Base-by-base conservation (phyloP, 257 asterid genomes). In the Primulina huaijiensis region DNA sequence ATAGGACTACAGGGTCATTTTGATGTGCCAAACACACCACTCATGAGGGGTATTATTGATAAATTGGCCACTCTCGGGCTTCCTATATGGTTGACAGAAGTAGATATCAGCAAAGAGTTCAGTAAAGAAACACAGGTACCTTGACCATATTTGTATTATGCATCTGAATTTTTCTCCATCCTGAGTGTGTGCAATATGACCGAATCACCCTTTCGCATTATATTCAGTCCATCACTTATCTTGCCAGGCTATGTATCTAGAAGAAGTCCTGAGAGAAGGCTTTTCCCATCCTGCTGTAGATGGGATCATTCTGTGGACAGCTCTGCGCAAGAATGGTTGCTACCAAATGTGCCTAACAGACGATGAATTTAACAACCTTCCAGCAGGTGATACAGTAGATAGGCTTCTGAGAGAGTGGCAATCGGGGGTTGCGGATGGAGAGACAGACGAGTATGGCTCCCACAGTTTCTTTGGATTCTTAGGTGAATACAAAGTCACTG, bases 311-410 rank as follows among this genome's bases (percentile, higher is more conserved):
- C 35, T 86, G 3, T 86, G 91, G 91, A 65, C 82, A 21, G 86
- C 91, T 27, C 55, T 81, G 8, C 65, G 74, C 65, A 68, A 75
- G 58, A 71, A 75, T 14, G 81, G 82, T 27, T 86, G 91, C 72
- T 86, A 83, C 74, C 81, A 78, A 75, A 86, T 86, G 91, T 86
- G 91, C 78, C 85, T 86, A 2, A 81, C 91, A 2, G 87, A 86
- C 64, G 62, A 64, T 1, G 69, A 76, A 14, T 77, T 86, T 27
- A 56, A 76, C 9, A 86, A 86, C 64, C 84, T 86, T 19, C 91
- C 88, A 0, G 73, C 88, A 2, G 91, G 91, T 5, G 78, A 83
- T 57, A 67, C 70, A 6, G 88, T 86, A 5, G 91, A 86, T 70
- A 81, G 74, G 75, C 87, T 86, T 21, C 81, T 86, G 0, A 73